Conservation (phyloP, 2,329 filamentous ascomycete genomes). For the Botrytis deweyae region DNA sequence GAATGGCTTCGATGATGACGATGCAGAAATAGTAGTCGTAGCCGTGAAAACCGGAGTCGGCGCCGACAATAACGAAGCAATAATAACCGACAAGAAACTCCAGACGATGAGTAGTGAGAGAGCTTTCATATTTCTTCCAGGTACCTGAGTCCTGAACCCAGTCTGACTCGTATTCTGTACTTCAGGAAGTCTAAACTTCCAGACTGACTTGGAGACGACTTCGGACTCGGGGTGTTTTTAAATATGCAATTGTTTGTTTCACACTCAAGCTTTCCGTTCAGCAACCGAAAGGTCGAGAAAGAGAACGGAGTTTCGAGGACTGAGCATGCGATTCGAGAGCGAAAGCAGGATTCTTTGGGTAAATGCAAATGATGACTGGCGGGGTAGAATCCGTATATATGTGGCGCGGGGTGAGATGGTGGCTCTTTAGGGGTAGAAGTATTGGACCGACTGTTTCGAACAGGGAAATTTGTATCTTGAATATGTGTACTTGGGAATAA, state of each 20-base stretch:
- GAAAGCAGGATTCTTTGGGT: neutral
- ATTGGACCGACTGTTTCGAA: neutral
- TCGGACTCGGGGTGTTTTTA: too few relatives aligned
- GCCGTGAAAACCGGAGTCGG: neutral
- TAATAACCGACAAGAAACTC: neutral
- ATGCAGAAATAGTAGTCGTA: neutral
- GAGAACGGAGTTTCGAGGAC: neutral
- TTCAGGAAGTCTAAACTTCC: neutral
- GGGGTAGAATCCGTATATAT: conserved; percentile 10
- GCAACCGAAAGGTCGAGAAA: neutral
- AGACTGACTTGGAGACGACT: neutral
- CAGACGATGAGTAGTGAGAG: neutral
- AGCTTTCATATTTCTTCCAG: neutral
- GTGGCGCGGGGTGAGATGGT: neutral
- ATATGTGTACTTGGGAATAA: neutral
- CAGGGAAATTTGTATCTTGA: neutral
- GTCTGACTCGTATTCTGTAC: neutral
- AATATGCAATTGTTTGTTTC: too few relatives aligned
- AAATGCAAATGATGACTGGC: neutral
- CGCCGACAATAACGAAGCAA: neutral
- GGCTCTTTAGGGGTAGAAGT: neutral
- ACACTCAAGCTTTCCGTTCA: neutral
- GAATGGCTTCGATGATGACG: neutral
- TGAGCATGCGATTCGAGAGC: neutral
- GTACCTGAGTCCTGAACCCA: neutral